phyloP scores from a whole-genome alignment of 495 filamentous ascomycete species.

The Daldinia bambusicola region DNA sequence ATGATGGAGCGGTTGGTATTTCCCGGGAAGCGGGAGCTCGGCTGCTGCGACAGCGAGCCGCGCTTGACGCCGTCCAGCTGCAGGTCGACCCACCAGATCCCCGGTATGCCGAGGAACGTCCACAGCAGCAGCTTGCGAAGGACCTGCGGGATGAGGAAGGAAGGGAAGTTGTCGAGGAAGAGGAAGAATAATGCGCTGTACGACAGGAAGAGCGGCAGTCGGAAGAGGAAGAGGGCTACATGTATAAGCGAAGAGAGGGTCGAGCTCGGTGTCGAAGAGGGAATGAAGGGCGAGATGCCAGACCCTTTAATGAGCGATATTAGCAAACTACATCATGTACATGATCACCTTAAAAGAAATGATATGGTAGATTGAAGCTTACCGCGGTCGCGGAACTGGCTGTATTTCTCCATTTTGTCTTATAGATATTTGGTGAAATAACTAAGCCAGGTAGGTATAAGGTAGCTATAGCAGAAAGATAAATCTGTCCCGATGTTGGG shows the following conservation, averaged over 20 bases:
- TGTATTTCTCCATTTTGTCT: constrained; percentile 90
- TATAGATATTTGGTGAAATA: background rate
- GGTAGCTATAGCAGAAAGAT: constrained; percentile 11
- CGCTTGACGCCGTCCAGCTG: constrained; percentile 95
- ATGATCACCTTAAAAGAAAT: background rate
- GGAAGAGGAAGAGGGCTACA: constrained; percentile 78
- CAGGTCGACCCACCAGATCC: constrained; percentile 97
- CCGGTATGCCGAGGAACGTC: constrained; percentile 84
- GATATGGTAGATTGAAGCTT: constrained; percentile 40
- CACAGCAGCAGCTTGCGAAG: constrained; percentile 85
- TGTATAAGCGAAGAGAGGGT: constrained; percentile 69
- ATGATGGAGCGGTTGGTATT: constrained; percentile 74
- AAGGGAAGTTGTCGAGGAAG: constrained; percentile 82
- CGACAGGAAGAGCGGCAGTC: constrained; percentile 79
- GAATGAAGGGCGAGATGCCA: constrained; percentile 95
- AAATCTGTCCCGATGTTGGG: constrained; percentile 8
- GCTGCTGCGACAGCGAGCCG: constrained; percentile 71
- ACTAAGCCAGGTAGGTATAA: background rate
- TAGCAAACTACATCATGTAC: constrained; percentile 3
- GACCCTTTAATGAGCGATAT: constrained; percentile 73
- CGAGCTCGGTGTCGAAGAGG: constrained; percentile 70
- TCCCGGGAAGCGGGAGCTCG: constrained; percentile 75
- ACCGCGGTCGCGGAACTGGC: constrained; percentile 95
- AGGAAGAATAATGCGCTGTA: constrained; percentile 77
- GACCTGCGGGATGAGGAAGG: constrained; percentile 69